phyloP scores from a whole-genome alignment of 148 eudicot species.

The Hydrangea macrophylla region DNA sequence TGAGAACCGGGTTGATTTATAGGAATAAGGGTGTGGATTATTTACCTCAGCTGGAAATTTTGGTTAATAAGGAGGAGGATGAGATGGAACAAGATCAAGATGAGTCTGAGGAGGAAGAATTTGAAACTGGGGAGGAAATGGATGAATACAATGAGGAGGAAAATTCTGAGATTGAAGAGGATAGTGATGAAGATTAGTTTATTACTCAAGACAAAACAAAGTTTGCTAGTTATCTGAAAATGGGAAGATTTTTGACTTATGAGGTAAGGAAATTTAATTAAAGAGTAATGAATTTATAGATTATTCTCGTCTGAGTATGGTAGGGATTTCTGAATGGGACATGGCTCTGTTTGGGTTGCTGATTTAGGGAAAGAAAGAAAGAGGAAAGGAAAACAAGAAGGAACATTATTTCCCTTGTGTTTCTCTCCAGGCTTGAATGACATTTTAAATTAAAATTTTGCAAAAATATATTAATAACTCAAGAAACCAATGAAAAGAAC shows the following conservation, averaged over 20 bases:
- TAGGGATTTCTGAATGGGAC: background rate
- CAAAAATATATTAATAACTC: too few species aligned
- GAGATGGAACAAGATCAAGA: slow-evolving; percentile 38
- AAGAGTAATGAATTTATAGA: slow-evolving; percentile 11
- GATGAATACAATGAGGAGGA: slow-evolving; percentile 47
- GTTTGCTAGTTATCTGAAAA: background rate
- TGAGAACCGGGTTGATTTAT: slow-evolving; percentile 82
- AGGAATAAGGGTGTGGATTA: slow-evolving; percentile 53
- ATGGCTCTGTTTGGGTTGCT: background rate
- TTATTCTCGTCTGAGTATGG: background rate
- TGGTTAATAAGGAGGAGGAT: slow-evolving; percentile 31
- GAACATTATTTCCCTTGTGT: too few species aligned
- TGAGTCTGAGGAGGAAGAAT: slow-evolving; percentile 41
- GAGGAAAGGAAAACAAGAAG: too few species aligned
- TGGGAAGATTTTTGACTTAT: background rate
- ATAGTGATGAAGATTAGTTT: slow-evolving; percentile 42
- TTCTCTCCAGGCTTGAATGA: too few species aligned
- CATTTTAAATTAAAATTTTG: too few species aligned
- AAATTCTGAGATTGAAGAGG: slow-evolving; percentile 38
- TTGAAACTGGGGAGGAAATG: slow-evolving; percentile 35
- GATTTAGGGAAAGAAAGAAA: too few species aligned
- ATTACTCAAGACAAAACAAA: background rate
- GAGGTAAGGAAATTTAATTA: slow-evolving; percentile 24
- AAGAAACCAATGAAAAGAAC: too few species aligned
- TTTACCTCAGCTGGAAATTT: slow-evolving; percentile 44